These are phyloP conservation scores for Skeletonema grethae DNA, from an alignment of 108 stramenopile genomes.

Conservation along the genomic window DNA sequence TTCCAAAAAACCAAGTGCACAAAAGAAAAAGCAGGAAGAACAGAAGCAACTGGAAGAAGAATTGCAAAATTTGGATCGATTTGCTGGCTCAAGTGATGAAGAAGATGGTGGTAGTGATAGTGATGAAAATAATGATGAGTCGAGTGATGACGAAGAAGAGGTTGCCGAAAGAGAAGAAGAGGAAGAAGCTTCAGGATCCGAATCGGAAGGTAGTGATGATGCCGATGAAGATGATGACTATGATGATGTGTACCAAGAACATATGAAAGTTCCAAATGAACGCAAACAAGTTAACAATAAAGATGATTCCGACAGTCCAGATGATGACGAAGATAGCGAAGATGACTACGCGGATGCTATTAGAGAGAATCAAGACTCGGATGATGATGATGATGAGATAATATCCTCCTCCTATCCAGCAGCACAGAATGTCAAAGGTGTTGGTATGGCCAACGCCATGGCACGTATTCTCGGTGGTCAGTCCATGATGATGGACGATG, in stretches of 20 bases:
- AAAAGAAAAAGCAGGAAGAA: slow-evolving; percentile 22
- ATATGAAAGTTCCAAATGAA: slow-evolving; percentile 1
- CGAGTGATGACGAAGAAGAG: slow-evolving; percentile 9
- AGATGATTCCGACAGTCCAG: slow-evolving; percentile 31
- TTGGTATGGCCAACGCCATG: slow-evolving; percentile 84
- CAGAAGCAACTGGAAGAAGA: slow-evolving; percentile 17
- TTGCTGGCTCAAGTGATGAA: slow-evolving; percentile 88
- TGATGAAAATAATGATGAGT: slow-evolving; percentile 15
- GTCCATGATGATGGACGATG: not conserved
- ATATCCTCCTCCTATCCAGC: slow-evolving; percentile 20
- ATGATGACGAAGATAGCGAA: slow-evolving; percentile 18
- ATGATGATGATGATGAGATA: slow-evolving; percentile 25
- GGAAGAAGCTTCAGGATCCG: slow-evolving; percentile 3
- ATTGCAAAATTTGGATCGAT: slow-evolving; percentile 68
- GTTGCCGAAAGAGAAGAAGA: slow-evolving; percentile 14
- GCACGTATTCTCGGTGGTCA: slow-evolving; percentile 70
- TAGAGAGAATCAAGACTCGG: slow-evolving; percentile 15
- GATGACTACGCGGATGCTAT: slow-evolving; percentile 26
- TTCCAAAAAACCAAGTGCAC: slow-evolving; percentile 6
- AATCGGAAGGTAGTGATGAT: slow-evolving; percentile 21
- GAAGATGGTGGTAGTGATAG: slow-evolving; percentile 26
- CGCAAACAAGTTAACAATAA: slow-evolving; percentile 11
- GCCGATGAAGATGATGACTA: slow-evolving; percentile 35
- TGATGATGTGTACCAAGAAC: slow-evolving; percentile 23
- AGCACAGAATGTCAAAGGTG: slow-evolving; percentile 19